Evolutionary conservation across 345 rosid species (phyloP).

Genomic region (Eucalyptus viminalis): DNA sequence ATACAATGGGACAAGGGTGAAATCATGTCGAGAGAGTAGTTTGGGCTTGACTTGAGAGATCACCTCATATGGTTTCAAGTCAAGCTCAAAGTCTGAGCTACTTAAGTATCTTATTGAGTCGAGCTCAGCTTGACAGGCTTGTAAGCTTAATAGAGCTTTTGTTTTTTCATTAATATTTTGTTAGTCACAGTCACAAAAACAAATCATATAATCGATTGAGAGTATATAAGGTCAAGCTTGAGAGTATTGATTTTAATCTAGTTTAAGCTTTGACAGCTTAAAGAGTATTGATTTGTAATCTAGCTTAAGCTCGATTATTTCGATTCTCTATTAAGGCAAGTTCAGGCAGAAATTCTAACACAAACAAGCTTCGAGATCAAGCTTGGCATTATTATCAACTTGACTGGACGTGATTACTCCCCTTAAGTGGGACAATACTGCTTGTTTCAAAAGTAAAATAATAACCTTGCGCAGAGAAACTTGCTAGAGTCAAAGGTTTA

Average conservation of each 20-base stretch:
- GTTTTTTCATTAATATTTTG: too few species aligned
- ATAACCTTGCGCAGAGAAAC: not conserved
- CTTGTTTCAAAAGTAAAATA: too few species aligned
- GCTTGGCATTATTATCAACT: not conserved
- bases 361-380: too few species aligned
- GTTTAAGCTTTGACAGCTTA: too few species aligned
- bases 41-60: not conserved
- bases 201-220: not conserved
- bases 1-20: not conserved
- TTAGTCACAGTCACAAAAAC: not conserved
- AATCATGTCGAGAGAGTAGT: not conserved
- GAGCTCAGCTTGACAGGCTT: not conserved
- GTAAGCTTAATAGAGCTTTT: not conserved
- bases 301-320: not conserved
- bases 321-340: not conserved
- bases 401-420: not conserved
- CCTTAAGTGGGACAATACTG: not conserved
- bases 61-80: not conserved
- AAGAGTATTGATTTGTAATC: not conserved
- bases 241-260: not conserved
- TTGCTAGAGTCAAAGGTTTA: not conserved
- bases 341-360: not conserved
- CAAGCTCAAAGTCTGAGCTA: not conserved
- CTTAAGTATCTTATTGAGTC: not conserved
- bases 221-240: not conserved